Evolutionary conservation across 2,329 filamentous ascomycete genomes (phyloP), one percentile per base, ranked within the genome.

Genomic region (Hypoxylon sp.): DNA sequence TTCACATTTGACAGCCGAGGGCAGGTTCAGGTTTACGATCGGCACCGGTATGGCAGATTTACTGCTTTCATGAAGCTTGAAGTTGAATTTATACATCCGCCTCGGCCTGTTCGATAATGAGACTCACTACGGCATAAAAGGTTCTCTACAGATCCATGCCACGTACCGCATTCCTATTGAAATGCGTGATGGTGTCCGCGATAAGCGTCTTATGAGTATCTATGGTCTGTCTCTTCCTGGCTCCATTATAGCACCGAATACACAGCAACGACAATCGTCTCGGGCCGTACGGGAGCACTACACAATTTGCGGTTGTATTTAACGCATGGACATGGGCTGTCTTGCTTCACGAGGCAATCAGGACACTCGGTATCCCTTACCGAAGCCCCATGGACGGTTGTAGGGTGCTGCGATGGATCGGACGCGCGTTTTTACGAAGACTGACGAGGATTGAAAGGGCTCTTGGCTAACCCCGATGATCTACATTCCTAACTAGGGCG

Each of bases 381-480:
- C 17, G 24, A 51, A 65, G 51, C 50, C 53, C 19, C 39, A 14
- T 35, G 8, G 24, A 53, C 31, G 9, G 13, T 8, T 33, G 37
- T 3, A 46, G 11, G n/a, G 52, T 22, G 5, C 14, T 24, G n/a
- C 58, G 47, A 35, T 52, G 37, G 11, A 8, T 61, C 57, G 55
- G 52, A 48, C 47, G 31, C 46, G 47, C 51, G 19, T 29, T 58
- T 55, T 55, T 59, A 42, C 50, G 57, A 26, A 50, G 37, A 47
- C 54, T 37, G 48, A 64, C 19, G 31, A 57, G 33, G 35, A 58
- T 46, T 35, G 50, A 48, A 42, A 53, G 54, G 52, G n/a, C 47
- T 44, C 59, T 68, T 59, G 39, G 44, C 63, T 62, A 11, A 9
- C 13, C 14, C 63, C 55, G 61, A 67, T 64, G 24, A 48, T 63